phyloP scores from a whole-genome alignment of 2,329 filamentous ascomycete genomes.

The Neurospora crassa region DNA sequence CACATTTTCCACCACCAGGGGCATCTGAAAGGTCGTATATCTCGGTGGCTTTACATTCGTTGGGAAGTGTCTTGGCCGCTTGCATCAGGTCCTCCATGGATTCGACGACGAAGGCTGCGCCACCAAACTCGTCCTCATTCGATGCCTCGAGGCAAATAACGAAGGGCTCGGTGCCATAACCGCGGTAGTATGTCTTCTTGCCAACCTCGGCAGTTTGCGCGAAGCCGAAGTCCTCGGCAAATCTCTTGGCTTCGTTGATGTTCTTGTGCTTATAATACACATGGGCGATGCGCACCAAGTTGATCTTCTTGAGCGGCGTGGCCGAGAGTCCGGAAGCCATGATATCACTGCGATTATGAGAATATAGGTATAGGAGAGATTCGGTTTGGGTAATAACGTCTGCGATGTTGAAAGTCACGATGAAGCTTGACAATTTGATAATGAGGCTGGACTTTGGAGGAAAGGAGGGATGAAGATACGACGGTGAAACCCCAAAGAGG shows the following conservation, averaged over 20 bases:
- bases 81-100: constrained; percentile 43
- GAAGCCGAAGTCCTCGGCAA: constrained; percentile 41
- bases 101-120: constrained; percentile 48
- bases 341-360: neutral
- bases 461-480: neutral
- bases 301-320: constrained; percentile 23
- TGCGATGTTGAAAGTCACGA: neutral
- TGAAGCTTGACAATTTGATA: neutral
- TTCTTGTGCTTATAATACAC: constrained; percentile 39
- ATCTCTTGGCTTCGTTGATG: constrained; percentile 30
- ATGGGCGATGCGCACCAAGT: constrained; percentile 31
- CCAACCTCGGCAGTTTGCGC: constrained; percentile 27
- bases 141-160: constrained; percentile 44
- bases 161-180: constrained; percentile 52
- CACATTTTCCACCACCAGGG: constrained; percentile 44
- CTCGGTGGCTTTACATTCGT: constrained; percentile 35
- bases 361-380: neutral
- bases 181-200: constrained; percentile 46
- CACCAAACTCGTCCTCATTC: constrained; percentile 41
- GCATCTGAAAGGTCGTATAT: constrained; percentile 40
- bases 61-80: constrained; percentile 36
- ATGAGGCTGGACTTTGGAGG: neutral
- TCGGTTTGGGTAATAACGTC: neutral
- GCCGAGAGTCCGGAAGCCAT: constrained; percentile 15
- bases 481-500: neutral